Base-by-base conservation (phyloP, 192 early-diverging fungal species). In the Coemansia sp. region DNA sequence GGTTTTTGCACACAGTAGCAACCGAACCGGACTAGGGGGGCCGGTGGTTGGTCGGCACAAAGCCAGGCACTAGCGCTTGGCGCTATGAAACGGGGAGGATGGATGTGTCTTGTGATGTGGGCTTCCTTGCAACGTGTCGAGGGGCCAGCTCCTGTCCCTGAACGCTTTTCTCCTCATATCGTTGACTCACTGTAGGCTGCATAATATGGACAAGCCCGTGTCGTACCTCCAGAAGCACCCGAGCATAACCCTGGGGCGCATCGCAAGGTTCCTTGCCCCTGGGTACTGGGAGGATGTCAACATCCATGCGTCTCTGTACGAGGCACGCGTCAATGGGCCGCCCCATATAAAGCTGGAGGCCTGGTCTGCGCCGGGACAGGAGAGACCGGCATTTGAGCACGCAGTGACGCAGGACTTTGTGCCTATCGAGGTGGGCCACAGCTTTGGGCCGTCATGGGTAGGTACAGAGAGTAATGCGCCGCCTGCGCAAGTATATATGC, bases 371-470 rank as follows among this genome's bases (percentile, higher is more conserved):
- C 63, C 78, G 3, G 82, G 76, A 16, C 57, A 60, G 19, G 58
- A 76, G 21, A 47, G 85, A 4, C 56, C 67, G 1, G 47, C 65
- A 2, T 69, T 70, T 31, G 59, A 54, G 12, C 72, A 81, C 0
- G 77, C 80, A 7, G 66, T 87, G 28, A 55, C 76, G 36, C 81
- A 82, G 20, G 44, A 78, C 29, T 99, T 81, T 47, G 56, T 58
- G 44, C 77, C 84, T 2, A 79, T 86, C 10, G 44, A 81, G 8
- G 60, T 85, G 2, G 96, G 92, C 3, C 82, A 85, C 18, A 56
- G 25, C 35, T 89, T 92, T 71, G 90, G 91, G 25, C 94, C 91
- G 16, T 88, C 86, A 41, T 91, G 87, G 88, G 51, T 53, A 53
- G 23, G 33, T 25, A 28, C 14, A 18, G 16, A 8, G 16, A 16